These are phyloP conservation scores for Daldinia concentrica DNA, from an alignment of 495 filamentous ascomycete species.

Conservation along the genomic window DNA sequence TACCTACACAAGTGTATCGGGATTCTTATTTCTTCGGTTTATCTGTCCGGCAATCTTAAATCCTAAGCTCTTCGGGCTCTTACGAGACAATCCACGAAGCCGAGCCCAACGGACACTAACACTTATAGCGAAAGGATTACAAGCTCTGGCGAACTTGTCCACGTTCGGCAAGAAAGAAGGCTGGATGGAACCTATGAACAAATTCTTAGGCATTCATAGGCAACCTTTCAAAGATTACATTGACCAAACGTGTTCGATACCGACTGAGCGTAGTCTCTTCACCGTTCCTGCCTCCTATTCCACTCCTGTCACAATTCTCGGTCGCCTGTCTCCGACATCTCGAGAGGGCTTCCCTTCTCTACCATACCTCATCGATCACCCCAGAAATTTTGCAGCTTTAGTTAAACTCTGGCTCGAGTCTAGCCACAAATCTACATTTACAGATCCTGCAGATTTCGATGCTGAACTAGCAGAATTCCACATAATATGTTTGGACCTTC, in stretches of 20 bases:
- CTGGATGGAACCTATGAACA: constrained; percentile 99
- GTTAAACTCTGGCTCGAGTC: constrained; percentile 86
- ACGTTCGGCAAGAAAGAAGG: constrained; percentile 94
- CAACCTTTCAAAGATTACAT: constrained; percentile 87
- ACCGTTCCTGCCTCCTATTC: constrained; percentile 86
- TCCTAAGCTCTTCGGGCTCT: constrained; percentile 92
- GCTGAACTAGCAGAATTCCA: constrained; percentile 79
- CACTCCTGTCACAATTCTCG: constrained; percentile 90
- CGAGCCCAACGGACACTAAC: constrained; percentile 91
- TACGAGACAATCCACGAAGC: constrained; percentile 85
- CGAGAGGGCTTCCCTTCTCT: constrained; percentile 94
- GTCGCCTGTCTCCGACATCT: constrained; percentile 79
- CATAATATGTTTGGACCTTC: constrained; percentile 72
- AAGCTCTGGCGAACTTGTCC: constrained; percentile 92
- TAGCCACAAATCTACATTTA: constrained; percentile 53
- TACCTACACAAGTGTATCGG: constrained; percentile 93
- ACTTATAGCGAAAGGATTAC: constrained; percentile 93
- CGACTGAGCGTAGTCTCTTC: constrained; percentile 70
- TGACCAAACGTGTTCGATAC: constrained; percentile 84
- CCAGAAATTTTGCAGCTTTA: constrained; percentile 86
- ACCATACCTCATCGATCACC: constrained; percentile 92
- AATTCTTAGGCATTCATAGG: constrained; percentile 68
- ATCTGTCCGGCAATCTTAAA: constrained; percentile 96
- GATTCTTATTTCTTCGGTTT: constrained; percentile 95
- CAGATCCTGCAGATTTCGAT: constrained; percentile 59